Base-by-base conservation (phyloP, 2,329 filamentous ascomycete species). In the Monosporascus ibericus region DNA sequence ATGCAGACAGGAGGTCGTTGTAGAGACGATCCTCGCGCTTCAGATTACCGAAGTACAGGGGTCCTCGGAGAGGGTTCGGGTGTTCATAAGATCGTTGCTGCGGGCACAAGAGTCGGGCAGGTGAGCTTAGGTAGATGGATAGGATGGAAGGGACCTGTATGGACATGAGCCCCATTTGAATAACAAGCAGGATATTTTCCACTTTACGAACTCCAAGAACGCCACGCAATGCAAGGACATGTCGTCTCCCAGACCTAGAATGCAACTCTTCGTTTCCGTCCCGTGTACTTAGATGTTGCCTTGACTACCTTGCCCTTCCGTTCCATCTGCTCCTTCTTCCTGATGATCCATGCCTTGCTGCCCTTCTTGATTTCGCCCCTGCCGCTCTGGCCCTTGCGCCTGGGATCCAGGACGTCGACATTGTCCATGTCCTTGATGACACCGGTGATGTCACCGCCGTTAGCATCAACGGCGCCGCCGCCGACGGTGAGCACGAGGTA, bases 271-370 rank as follows among this genome's bases (percentile, higher is more conserved):
- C 94, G 82, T 75, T 91, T 96, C 63, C 94, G 79, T 30, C 92
- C 94, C 0, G 92, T 97, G 69, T 96, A 99, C 72, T 95, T 97
- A 49, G 89, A 95, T 52, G 81, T 90, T 1, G 85, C 75, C 77
- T 97, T 97, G 61, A 97, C 92, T 27, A 97, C 81, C 76, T 94
- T 96, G 46, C 94, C 94, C 72, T 96, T 96, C 56, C 84, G 80
- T 71, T 95, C 88, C 88, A 96, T 94, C 74, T 96, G 90, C 59
- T 90, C 87, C 75, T 94, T 95, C 69, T 92, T 94, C 71, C 84
- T 83, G 68, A 90, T 67, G 55, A 94, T 94, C 88, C 88, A 94
- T 2, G 79, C 82, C 72, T 90, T 92, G 67, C 85, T 88, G 15
- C 88, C 92, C 76, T 96, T 96, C 69, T 87, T 86, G 49, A 82